A percentile compares a stretch with the other conserved stretches of the same genome.
Conservation (phyloP, 768 basidiomycete species). For the Lepiota subincarnata region DNA sequence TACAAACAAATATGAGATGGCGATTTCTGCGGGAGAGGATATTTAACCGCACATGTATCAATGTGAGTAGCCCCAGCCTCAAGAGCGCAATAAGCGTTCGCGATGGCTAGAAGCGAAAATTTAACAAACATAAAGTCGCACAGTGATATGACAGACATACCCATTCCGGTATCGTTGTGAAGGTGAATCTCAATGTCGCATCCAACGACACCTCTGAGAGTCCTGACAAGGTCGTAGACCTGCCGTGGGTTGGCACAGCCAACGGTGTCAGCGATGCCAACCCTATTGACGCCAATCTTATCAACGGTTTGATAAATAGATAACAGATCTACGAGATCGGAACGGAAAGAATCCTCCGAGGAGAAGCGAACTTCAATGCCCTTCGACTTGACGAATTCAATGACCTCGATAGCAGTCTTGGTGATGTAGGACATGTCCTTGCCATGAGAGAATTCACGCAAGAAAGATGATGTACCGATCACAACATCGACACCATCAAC, state of each 20-base stretch:
- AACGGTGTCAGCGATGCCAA: constrained; percentile 98
- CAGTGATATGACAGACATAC: constrained; percentile 28
- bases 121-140: constrained; percentile 6
- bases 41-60: constrained; percentile 75
- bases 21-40: neutral
- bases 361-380: constrained; percentile 99
- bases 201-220: constrained; percentile 89
- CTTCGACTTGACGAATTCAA: constrained; percentile 99
- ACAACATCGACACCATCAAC: constrained; percentile 99
- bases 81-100: constrained; percentile 96
- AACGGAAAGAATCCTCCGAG: constrained; percentile 99
- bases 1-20: constrained; percentile 24
- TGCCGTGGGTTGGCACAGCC: constrained; percentile 98
- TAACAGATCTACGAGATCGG: constrained; percentile 96
- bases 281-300: constrained; percentile 98
- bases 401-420: constrained; percentile 97
- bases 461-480: constrained; percentile 98
- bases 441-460: constrained; percentile 98
- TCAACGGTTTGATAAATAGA: constrained; percentile 99
- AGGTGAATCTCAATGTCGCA: constrained; percentile 99
- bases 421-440: constrained; percentile 99
- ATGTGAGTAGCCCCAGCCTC: constrained; percentile 99
- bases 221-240: constrained; percentile 97
- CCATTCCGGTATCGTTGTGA: constrained; percentile 98
- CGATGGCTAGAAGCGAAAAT: constrained; percentile 61